Base-by-base conservation (phyloP, 1,284 basidiomycete species). In the Pseudozyma hubeiensis region DNA sequence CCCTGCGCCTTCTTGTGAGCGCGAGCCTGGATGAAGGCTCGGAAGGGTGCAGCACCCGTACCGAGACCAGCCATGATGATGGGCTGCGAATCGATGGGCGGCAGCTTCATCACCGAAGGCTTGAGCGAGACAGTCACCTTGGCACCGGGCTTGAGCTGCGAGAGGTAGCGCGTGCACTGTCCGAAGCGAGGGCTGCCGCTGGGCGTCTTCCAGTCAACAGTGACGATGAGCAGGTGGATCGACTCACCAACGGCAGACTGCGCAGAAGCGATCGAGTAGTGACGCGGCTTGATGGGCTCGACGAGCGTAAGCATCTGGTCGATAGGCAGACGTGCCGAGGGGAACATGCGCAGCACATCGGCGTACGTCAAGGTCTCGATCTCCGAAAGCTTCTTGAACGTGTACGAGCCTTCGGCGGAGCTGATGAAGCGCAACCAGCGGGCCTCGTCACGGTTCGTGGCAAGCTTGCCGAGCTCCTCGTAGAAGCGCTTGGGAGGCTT, bases 61-160 rank as follows among this genome's bases (percentile, higher is more conserved):
- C 96, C 97, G 45, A 99, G 90, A 82, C 96, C 96, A 51, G 96
- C 94, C 93, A 99, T 95, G 86, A 99, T 97, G 86, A 99, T 89
- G 49, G 96, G 96, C 85, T 97, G 94, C 64, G 88, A 88, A 83
- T 91, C 88, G 83, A 90, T 88, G 5, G 92, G 91, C 61, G 97
- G 96, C 58, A 93, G 92, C 89, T 97, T 99, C 96, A 99, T 99
- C 50, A 99, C 96, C 81, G 93, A 96, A 24, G 97, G 97, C 86
- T 97, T 97, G 86, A 99, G 92, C 17, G 94, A 97, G 16, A 97
- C 96, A 1, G 95, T 98, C 35, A 99, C 94, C 86, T 95, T 91
- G 85, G 93, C 92, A 35, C 97, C 97, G 30, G 91, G 85, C 81
- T 89, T 89, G 57, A 99, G 89, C 43, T 88, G 89, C 30, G 91